Conservation (phyloP, 78 protist genomes). For the Polysphondylium violaceum region DNA sequence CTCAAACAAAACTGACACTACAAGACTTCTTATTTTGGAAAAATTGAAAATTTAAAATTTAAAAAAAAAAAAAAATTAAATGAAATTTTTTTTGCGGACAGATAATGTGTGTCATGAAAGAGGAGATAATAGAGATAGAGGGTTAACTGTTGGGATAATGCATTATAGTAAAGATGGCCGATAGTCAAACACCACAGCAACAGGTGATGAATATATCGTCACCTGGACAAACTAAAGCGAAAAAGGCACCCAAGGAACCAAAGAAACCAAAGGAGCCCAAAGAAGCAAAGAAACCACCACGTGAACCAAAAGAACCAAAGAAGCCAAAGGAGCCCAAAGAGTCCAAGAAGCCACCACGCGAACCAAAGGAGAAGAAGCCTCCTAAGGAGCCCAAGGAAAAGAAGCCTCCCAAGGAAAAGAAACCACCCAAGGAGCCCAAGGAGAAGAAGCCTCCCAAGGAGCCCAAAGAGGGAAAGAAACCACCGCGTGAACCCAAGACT, state of each 20-base stretch:
- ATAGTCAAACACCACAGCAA: no score
- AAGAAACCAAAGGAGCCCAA: neutral
- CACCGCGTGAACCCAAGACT: neutral
- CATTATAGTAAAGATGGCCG: no score
- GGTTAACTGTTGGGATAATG: no score
- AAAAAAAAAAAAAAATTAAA: no score
- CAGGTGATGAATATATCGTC: slow-evolving; percentile 1
- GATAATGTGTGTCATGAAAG: no score
- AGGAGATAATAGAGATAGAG: no score
- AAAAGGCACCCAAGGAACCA: slow-evolving; percentile 27
- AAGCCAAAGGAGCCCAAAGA: slow-evolving; percentile 3
- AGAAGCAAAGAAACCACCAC: slow-evolving; percentile 10
- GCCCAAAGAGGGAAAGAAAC: neutral
- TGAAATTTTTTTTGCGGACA: no score
- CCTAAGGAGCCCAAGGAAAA: neutral
- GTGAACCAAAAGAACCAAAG: slow-evolving; percentile 7
- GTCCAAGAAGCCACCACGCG: neutral
- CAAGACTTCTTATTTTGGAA: no score
- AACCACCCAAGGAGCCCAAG: neutral
- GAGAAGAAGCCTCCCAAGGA: neutral
- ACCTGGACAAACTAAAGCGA: slow-evolving; percentile 14
- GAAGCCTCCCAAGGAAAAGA: neutral
- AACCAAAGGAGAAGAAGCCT: slow-evolving; percentile 5
- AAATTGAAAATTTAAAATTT: no score
- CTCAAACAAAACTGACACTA: no score